Conservation (phyloP, 2,329 filamentous ascomycete genomes). For the Fusarium tjaetaba region DNA sequence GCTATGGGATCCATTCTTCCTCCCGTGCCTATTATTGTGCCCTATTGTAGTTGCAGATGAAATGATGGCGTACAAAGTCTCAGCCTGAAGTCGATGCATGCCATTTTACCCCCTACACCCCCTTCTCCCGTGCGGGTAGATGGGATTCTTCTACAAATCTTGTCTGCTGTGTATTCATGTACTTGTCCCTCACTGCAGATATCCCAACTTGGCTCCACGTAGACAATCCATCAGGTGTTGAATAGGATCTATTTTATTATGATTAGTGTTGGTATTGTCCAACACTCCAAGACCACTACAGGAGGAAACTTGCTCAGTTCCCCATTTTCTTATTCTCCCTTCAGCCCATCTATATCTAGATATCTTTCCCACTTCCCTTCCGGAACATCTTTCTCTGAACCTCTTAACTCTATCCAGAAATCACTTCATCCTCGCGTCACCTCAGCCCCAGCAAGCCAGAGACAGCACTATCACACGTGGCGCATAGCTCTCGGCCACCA, state of each 20-base stretch:
- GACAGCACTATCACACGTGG: constrained; percentile 25
- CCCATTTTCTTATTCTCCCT: constrained; percentile 5
- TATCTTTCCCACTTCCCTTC: neutral
- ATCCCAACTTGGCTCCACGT: constrained; percentile 7
- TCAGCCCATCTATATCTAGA: constrained; percentile 27
- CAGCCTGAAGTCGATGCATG: constrained; percentile 29
- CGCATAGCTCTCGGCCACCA: constrained; percentile 36
- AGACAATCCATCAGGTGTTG: constrained; percentile 26
- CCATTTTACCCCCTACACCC: constrained; percentile 11
- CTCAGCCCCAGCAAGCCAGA: constrained; percentile 6
- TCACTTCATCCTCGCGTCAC: constrained; percentile 10
- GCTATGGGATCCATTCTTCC: constrained; percentile 7
- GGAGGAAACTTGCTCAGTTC: neutral
- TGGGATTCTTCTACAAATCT: constrained; percentile 12
- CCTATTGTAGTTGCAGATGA: constrained; percentile 25
- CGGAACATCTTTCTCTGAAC: neutral
- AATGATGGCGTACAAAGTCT: constrained; percentile 37
- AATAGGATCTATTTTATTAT: constrained; percentile 11
- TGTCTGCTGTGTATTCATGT: constrained; percentile 19
- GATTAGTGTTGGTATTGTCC: constrained; percentile 17
- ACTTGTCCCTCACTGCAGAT: neutral
- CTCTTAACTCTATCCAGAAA: constrained; percentile 11
- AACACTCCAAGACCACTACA: neutral
- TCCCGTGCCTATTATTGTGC: constrained; percentile 1
- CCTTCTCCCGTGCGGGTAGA: constrained; percentile 17